These are phyloP conservation scores for Yamadazyma conglobata DNA, from an alignment of 1,139 yeast species.

Conservation along the genomic window DNA sequence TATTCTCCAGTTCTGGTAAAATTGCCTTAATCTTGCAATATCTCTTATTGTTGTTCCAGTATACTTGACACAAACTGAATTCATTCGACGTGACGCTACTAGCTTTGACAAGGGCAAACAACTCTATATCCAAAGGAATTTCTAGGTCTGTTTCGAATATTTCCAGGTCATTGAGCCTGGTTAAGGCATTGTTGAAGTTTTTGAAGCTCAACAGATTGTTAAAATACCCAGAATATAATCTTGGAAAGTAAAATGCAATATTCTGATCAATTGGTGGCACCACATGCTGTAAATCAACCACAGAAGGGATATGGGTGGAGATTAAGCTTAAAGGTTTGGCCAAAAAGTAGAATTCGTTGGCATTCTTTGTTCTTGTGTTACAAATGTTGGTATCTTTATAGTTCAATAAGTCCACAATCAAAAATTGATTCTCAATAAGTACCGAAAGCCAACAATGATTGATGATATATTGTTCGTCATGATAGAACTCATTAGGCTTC, in stretches of 20 bases:
- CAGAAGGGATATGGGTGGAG: constrained; percentile 83
- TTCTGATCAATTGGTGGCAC: constrained; percentile 79
- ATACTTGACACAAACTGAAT: constrained; percentile 69
- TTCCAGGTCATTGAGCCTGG: constrained; percentile 71
- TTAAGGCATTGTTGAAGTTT: constrained; percentile 73
- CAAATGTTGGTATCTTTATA: constrained; percentile 37
- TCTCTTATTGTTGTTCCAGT: constrained; percentile 64
- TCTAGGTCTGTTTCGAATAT: constrained; percentile 72
- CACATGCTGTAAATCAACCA: constrained; percentile 77
- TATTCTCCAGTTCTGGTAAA: constrained; percentile 61
- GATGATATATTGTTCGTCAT: constrained; percentile 51
- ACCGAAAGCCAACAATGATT: constrained; percentile 92
- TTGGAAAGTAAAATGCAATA: constrained; percentile 76
- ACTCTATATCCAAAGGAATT: constrained; percentile 67
- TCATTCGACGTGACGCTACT: constrained; percentile 50
- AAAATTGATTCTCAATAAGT: constrained; percentile 69
- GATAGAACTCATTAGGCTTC: constrained; percentile 60
- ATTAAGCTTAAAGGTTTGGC: constrained; percentile 71
- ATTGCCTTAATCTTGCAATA: constrained; percentile 77
- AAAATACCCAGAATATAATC: constrained; percentile 80
- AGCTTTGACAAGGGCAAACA: constrained; percentile 53
- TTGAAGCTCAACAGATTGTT: constrained; percentile 53
- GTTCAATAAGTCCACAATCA: constrained; percentile 60
- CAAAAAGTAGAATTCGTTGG: constrained; percentile 67
- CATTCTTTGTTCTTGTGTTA: constrained; percentile 27